A percentile compares a stretch with the other conserved stretches of the same genome.
Evolutionary conservation across 1,284 basidiomycete species (phyloP).

Genomic region (Apiotrichum veenhuisii): DNA sequence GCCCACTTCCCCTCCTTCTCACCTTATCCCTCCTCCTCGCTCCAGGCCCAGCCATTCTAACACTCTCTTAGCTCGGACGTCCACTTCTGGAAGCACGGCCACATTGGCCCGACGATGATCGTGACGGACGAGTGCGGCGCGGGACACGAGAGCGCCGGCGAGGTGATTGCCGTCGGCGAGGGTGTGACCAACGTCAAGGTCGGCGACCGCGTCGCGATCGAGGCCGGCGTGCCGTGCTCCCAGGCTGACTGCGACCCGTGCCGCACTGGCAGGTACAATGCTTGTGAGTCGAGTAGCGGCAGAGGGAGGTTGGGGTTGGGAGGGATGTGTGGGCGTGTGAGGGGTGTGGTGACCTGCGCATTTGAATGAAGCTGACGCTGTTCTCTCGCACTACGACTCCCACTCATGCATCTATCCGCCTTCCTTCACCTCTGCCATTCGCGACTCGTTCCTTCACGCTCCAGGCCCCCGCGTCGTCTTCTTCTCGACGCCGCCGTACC

Average conservation of each 20-base stretch:
- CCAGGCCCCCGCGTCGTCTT: constrained; percentile 52
- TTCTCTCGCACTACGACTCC: too few relatives aligned
- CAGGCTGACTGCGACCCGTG: constrained; percentile 53
- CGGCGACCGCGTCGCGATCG: constrained; percentile 54
- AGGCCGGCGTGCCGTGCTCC: constrained; percentile 55
- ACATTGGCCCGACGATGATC: constrained; percentile 48
- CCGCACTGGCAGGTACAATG: constrained; percentile 55
- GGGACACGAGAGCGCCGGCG: constrained; percentile 52
- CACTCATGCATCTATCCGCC: too few relatives aligned
- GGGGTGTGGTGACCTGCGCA: too few relatives aligned
- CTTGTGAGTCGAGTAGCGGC: constrained; percentile 38
- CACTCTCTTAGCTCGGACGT: constrained; percentile 47
- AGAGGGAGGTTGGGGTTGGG: too few relatives aligned
- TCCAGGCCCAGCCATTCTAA: too few relatives aligned
- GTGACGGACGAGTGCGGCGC: constrained; percentile 50
- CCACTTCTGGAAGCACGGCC: constrained; percentile 56
- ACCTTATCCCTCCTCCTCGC: too few relatives aligned
- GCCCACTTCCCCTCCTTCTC: too few relatives aligned
- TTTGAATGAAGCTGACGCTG: too few relatives aligned
- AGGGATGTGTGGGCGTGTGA: too few relatives aligned
- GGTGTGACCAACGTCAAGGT: constrained; percentile 47
- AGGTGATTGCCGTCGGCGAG: constrained; percentile 51
- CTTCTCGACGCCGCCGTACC: constrained; percentile 54
- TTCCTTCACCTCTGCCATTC: too few relatives aligned
- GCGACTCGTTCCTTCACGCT: too few relatives aligned